These are phyloP conservation scores for Phyllosticta citrichinensis DNA, from an alignment of 2,329 filamentous ascomycete species.

Conservation along the genomic window DNA sequence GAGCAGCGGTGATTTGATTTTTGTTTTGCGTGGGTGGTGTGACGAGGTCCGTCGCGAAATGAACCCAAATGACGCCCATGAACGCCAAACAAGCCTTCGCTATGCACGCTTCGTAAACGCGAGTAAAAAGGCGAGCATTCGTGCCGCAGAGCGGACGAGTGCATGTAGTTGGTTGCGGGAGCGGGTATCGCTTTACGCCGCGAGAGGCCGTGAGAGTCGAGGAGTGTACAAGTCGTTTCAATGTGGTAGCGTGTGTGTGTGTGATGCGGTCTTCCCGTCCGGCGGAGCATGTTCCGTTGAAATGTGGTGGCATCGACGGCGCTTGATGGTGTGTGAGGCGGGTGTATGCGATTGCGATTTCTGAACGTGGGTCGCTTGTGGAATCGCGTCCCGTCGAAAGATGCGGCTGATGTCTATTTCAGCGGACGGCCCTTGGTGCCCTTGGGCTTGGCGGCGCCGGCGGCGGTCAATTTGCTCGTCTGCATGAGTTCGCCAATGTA, in stretches of 20 bases:
- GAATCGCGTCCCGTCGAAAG: background rate
- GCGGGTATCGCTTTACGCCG: background rate
- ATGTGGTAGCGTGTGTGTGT: background rate
- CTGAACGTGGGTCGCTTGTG: background rate
- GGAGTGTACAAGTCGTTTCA: background rate
- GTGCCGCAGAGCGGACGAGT: background rate
- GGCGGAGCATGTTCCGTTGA: background rate
- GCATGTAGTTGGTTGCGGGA: background rate
- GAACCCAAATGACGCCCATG: background rate
- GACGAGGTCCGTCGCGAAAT: background rate
- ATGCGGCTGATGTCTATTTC: conserved; percentile 1
- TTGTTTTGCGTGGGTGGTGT: background rate
- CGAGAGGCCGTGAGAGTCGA: background rate
- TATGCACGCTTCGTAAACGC: conserved; percentile 12
- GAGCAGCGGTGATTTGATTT: background rate
- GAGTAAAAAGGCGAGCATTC: background rate
- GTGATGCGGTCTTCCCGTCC: background rate
- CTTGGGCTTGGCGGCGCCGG: conserved; percentile 43
- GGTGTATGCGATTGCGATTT: background rate
- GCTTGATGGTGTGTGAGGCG: background rate
- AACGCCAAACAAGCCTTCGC: conserved; percentile 9
- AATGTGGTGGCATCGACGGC: conserved; percentile 2
- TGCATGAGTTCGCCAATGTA: conserved; percentile 96
- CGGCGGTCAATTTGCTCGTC: conserved; percentile 50
- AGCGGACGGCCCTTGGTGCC: conserved; percentile 21